A percentile compares a stretch with the other conserved stretches of the same genome.
Conservation (phyloP, 2,329 filamentous ascomycete species). For the Aspergillus thermomutatus region DNA sequence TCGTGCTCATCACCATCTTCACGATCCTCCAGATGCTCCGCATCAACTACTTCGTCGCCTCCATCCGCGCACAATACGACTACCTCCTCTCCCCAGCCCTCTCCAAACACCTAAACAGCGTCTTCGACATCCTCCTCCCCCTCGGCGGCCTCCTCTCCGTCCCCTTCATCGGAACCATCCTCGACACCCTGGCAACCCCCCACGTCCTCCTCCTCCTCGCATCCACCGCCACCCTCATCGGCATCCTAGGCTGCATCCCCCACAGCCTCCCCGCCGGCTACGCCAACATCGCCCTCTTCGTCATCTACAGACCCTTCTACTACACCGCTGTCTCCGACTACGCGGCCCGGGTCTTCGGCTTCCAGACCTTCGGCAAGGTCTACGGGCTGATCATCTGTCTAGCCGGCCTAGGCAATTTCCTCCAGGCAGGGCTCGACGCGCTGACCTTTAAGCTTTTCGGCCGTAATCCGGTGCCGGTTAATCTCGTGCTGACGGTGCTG, state of each 20-base stretch:
- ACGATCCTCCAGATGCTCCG: conserved; percentile 73
- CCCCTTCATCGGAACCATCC: conserved; percentile 76
- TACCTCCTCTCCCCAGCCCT: conserved; percentile 64
- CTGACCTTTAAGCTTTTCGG: conserved; percentile 70
- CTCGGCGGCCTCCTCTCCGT: conserved; percentile 80
- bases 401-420: conserved; percentile 79
- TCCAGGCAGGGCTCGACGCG: conserved; percentile 74
- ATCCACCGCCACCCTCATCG: conserved; percentile 67
- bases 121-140: conserved; percentile 83
- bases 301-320: conserved; percentile 81
- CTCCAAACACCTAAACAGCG: conserved; percentile 70
- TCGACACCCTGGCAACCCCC: conserved; percentile 72
- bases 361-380: conserved; percentile 88
- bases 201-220: conserved; percentile 70
- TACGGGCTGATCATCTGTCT: conserved; percentile 88
- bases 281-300: conserved; percentile 72
- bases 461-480: conserved; percentile 73
- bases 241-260: conserved; percentile 71
- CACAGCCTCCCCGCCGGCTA: conserved; percentile 68
- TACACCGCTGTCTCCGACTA: conserved; percentile 89
- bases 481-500: conserved; percentile 61
- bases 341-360: conserved; percentile 86
- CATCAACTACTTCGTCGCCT: conserved; percentile 92
- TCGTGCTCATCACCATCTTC: conserved; percentile 76
- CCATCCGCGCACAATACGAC: conserved; percentile 76